Conservation (phyloP, 345 rosid genomes). For the Zanthoxylum bungeanum region DNA sequence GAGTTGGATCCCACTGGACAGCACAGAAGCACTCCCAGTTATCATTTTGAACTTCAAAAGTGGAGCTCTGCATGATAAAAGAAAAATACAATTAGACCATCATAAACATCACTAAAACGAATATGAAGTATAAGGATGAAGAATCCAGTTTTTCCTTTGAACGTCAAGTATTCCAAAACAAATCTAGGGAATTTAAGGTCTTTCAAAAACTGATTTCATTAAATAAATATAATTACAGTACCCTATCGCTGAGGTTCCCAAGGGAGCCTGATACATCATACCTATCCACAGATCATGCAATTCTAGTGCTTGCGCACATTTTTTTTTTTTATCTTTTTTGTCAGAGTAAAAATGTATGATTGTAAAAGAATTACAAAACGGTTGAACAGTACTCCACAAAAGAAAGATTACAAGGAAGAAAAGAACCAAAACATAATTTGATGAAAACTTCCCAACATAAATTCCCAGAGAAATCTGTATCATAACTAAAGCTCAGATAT, state of each 20-base stretch:
- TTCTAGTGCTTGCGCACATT: background rate
- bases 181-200: background rate
- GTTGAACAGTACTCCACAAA: too few relatives aligned
- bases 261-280: background rate
- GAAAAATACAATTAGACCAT: conserved; percentile 7
- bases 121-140: background rate
- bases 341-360: too few relatives aligned
- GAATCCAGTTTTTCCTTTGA: background rate
- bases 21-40: conserved; percentile 92
- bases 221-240: background rate
- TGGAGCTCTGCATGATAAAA: conserved; percentile 70
- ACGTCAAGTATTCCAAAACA: background rate
- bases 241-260: background rate
- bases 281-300: background rate
- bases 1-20: conserved; percentile 80
- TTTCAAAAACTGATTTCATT: background rate
- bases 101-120: conserved; percentile 1
- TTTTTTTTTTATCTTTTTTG: too few relatives aligned
- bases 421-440: too few relatives aligned
- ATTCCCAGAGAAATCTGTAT: background rate
- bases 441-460: too few relatives aligned
- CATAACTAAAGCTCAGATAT: background rate
- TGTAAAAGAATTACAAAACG: too few relatives aligned
- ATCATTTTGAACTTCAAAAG: conserved; percentile 81
- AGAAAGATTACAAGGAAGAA: too few relatives aligned